Percentiles rank a stretch among this genome's conserved stretches.
phyloP scores from a whole-genome alignment of 345 rosid genomes.

The Linum usitatissimum region DNA sequence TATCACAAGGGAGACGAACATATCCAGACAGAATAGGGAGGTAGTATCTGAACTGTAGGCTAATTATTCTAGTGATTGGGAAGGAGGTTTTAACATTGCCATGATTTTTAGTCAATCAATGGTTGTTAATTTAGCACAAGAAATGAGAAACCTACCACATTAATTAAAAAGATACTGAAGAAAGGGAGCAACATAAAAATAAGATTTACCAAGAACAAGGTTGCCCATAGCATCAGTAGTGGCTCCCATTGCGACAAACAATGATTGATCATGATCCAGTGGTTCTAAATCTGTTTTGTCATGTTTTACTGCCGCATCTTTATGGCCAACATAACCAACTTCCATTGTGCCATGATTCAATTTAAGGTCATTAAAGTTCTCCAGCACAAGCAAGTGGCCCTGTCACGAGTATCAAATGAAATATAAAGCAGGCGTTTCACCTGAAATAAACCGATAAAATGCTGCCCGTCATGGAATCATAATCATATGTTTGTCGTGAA shows the following conservation, averaged over 20 bases:
- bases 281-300: conserved; percentile 25
- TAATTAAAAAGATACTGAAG: background rate
- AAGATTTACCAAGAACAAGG: conserved; percentile 61
- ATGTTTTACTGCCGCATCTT: conserved; percentile 12
- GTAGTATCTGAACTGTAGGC: background rate
- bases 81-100: background rate
- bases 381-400: conserved; percentile 86
- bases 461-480: background rate
- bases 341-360: conserved; percentile 87
- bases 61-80: background rate
- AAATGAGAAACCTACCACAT: background rate
- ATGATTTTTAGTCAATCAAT: too few relatives aligned
- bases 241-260: conserved; percentile 82
- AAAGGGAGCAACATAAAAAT: background rate
- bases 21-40: background rate
- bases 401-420: conserved; percentile 22
- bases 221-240: conserved; percentile 62
- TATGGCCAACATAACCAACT: conserved; percentile 52
- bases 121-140: background rate
- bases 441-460: background rate
- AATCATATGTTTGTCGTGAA: background rate
- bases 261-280: conserved; percentile 27
- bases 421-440: conserved; percentile 6
- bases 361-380: conserved; percentile 44
- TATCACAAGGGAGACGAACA: background rate